Base-by-base conservation (phyloP, 306 rosid genomes). In the Corylus avellana region DNA sequence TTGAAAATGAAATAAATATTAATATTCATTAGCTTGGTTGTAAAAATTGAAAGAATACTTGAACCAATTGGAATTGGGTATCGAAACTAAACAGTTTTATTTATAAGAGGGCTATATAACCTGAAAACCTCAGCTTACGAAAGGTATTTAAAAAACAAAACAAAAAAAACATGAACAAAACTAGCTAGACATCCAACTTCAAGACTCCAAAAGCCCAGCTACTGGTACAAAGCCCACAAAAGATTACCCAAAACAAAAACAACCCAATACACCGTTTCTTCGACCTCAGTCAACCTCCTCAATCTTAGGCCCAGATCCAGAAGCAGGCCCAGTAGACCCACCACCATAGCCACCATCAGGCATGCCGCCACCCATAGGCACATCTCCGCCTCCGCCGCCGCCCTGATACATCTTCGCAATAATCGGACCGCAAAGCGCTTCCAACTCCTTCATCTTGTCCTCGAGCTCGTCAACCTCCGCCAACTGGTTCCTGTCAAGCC, bases 381-480 rank as follows among this genome's bases (percentile, higher is more conserved):
- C 37, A 49, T 78, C 83, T 18, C 75, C 80, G 16, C 8, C 46
- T 1, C 46, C 46, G 46, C 56, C 92, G 16, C 84, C 88, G 8
- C 81, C 86, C 75, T 94, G 97, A 14, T 94, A 92, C 90, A 92
- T 84, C 81, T 84, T 90, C 0, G 98, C 85, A 75, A 94, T 88
- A 29, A 94, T 88, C 18, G 98, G 98, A 50, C 89, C 88, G 62
- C 98, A 92, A 0, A 92, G 29, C 0, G 89, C 94, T 74, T 94
- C 98, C 77, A 94, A 48, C 70, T 92, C 97, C 86, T 90, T 90
- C 78, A 78, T 81, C 87, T 89, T 94, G 75, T 94, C 94, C 84
- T 94, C 92, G 54, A 94, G 71, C 81, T 94, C 96, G 1, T 92
- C 98, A 25, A 89, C 94, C 77, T 94, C 97, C 0, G 91, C 98